Conservation (phyloP, 176 grass and related monocot genomes). For the Oryza rufipogon region DNA sequence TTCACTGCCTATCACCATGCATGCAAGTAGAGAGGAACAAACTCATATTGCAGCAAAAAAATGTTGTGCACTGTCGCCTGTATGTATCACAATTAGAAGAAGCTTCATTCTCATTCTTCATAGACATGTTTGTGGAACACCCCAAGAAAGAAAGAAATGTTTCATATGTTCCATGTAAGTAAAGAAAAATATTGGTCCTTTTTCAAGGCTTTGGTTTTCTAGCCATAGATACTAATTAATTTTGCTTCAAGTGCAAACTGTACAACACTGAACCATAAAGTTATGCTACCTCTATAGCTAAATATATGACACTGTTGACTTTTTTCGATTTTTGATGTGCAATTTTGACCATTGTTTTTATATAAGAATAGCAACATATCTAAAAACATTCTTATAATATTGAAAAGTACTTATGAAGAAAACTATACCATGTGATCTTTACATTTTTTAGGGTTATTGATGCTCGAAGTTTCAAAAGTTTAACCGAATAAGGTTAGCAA, state of each 20-base stretch:
- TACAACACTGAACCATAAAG: not conserved
- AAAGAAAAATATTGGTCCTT: not conserved
- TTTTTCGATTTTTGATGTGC: too few relatives aligned
- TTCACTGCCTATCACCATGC: constrained; percentile 81
- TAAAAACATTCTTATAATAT: too few relatives aligned
- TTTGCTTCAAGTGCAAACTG: not conserved
- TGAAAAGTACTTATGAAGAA: too few relatives aligned
- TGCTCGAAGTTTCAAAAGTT: too few relatives aligned
- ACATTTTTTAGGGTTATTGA: too few relatives aligned
- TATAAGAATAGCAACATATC: too few relatives aligned
- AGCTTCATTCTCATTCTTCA: constrained; percentile 8
- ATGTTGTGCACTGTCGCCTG: constrained; percentile 51
- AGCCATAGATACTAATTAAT: constrained; percentile 5
- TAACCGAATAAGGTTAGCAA: too few relatives aligned
- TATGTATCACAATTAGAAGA: constrained; percentile 18
- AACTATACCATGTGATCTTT: too few relatives aligned
- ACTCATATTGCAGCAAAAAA: too few relatives aligned
- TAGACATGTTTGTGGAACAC: not conserved
- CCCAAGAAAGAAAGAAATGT: not conserved
- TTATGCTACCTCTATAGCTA: not conserved
- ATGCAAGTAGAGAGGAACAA: constrained; percentile 15
- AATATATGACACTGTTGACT: too few relatives aligned
- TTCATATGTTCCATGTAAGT: not conserved
- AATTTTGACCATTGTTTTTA: too few relatives aligned
- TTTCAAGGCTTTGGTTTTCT: not conserved